A percentile compares a stretch with the other conserved stretches of the same genome.
Evolutionary conservation across 495 filamentous ascomycete genomes (phyloP).

Genomic region (Evernia prunastri): DNA sequence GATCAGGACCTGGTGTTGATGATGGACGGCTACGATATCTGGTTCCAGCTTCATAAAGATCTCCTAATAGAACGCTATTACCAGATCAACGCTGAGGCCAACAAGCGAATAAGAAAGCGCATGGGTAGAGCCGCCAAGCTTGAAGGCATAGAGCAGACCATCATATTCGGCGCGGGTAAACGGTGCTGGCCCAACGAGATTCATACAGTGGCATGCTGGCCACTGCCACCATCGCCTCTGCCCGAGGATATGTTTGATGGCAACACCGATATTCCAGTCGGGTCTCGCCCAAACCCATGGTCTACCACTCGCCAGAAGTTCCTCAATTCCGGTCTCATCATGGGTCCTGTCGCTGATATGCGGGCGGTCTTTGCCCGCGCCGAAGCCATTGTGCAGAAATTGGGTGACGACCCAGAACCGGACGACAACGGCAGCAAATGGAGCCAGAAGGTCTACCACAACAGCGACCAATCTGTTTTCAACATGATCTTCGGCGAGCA

Average conservation of each 20-base stretch:
- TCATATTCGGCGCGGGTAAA: slow-evolving; percentile 16
- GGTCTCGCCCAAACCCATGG: slow-evolving; percentile 4
- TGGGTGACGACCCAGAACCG: slow-evolving; percentile 8
- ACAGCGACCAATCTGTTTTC: slow-evolving; percentile 17
- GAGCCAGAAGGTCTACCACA: slow-evolving; percentile 9
- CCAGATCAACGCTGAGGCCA: slow-evolving; percentile 15
- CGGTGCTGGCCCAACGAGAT: slow-evolving; percentile 13
- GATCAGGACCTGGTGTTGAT: slow-evolving; percentile 15
- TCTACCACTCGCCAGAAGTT: slow-evolving; percentile 13
- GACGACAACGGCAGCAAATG: slow-evolving; percentile 12
- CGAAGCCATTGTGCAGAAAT: not conserved
- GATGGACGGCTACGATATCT: slow-evolving; percentile 19
- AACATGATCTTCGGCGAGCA: slow-evolving; percentile 14
- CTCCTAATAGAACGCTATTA: slow-evolving; percentile 16
- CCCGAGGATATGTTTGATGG: slow-evolving; percentile 7
- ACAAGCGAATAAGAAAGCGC: slow-evolving; percentile 7
- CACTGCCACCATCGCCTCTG: slow-evolving; percentile 11
- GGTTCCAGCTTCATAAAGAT: slow-evolving; percentile 14
- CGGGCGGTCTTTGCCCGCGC: slow-evolving; percentile 13
- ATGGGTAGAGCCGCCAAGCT: slow-evolving; percentile 9
- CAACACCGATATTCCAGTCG: slow-evolving; percentile 12
- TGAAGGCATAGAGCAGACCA: slow-evolving; percentile 12
- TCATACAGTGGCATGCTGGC: slow-evolving; percentile 18
- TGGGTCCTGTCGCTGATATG: slow-evolving; percentile 17
- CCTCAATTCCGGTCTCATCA: slow-evolving; percentile 15